Conservation (phyloP, 768 basidiomycete species). For the Udeniomyces megalosporus region DNA sequence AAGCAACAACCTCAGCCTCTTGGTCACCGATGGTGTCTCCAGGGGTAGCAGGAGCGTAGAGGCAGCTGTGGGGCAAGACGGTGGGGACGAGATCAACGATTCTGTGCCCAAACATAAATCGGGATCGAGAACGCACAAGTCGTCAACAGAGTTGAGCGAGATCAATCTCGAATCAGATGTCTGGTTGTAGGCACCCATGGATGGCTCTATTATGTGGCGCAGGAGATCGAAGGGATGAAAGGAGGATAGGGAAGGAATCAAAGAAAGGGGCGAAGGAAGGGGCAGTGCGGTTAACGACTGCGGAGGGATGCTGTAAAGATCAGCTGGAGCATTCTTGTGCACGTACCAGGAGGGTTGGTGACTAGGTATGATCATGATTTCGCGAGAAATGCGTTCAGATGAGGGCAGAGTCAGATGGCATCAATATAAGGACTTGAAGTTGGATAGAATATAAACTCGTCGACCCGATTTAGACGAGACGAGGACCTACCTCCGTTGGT, state of each 20-base stretch:
- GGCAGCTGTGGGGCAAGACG: background rate
- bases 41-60: conserved; percentile 26
- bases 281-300: too few relatives aligned
- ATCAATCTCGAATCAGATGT: conserved; percentile 6
- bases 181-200: conserved; percentile 13
- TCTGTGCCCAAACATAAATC: background rate
- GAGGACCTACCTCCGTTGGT: too few relatives aligned
- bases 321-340: too few relatives aligned
- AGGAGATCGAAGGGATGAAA: too few relatives aligned
- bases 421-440: too few relatives aligned
- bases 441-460: too few relatives aligned
- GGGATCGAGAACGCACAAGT: background rate
- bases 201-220: background rate
- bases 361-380: background rate
- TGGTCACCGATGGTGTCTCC: conserved; percentile 44
- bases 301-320: too few relatives aligned
- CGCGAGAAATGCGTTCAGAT: too few relatives aligned
- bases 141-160: conserved; percentile 15
- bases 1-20: conserved; percentile 31
- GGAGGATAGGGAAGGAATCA: too few relatives aligned
- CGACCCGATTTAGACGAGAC: too few relatives aligned
- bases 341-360: conserved; percentile 5
- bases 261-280: too few relatives aligned
- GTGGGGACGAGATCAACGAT: background rate
- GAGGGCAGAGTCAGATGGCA: too few relatives aligned